Evolutionary conservation across 768 basidiomycete species (phyloP).

Genomic region (Psilocybe sp.): DNA sequence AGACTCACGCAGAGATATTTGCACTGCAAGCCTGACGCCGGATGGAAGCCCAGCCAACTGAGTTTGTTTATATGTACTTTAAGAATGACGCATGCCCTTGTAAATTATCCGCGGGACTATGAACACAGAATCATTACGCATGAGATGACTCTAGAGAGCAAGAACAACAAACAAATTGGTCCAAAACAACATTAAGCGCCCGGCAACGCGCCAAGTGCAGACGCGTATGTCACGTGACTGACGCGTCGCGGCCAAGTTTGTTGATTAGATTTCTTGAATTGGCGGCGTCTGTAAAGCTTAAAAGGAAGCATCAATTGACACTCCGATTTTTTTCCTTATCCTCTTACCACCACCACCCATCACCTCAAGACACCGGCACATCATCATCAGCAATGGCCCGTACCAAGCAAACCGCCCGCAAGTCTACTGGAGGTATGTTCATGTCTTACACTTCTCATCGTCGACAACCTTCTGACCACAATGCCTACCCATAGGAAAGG

Average conservation of each 20-base stretch:
- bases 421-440: constrained; percentile 64
- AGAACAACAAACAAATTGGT: neutral
- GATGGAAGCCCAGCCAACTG: too few species aligned
- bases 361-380: constrained; percentile 6
- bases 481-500: constrained; percentile 39
- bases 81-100: too few species aligned
- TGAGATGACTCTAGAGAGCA: too few species aligned
- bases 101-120: too few species aligned
- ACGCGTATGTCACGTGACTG: constrained; percentile 18
- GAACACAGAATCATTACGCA: too few species aligned
- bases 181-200: neutral
- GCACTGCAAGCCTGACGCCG: neutral
- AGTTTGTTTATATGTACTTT: too few species aligned
- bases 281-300: constrained; percentile 17
- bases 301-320: constrained; percentile 21
- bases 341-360: constrained; percentile 24
- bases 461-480: neutral
- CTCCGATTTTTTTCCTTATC: constrained; percentile 15
- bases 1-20: neutral
- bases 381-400: constrained; percentile 51
- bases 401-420: constrained; percentile 76
- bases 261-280: constrained; percentile 11
- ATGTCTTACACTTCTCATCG: neutral
- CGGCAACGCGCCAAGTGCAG: neutral
- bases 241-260: constrained; percentile 17